These are phyloP conservation scores for Xylaria nigripes DNA, from an alignment of 495 filamentous ascomycete genomes.

Conservation along the genomic window DNA sequence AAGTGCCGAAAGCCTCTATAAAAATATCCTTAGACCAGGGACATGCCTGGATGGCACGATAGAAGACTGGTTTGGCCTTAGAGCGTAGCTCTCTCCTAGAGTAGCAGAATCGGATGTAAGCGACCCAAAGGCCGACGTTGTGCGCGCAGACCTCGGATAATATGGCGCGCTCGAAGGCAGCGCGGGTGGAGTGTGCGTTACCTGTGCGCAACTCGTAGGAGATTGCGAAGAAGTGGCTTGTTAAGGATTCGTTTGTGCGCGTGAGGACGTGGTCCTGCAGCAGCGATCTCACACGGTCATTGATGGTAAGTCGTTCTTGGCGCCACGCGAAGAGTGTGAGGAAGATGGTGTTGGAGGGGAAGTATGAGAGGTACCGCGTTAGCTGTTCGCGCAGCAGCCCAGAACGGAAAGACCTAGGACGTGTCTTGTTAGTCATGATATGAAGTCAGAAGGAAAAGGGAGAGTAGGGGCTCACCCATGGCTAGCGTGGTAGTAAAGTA, in stretches of 20 bases:
- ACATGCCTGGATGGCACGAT: constrained; percentile 60
- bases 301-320: constrained; percentile 56
- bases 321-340: constrained; percentile 64
- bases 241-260: constrained; percentile 36
- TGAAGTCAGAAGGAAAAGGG: background rate
- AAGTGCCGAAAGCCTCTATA: constrained; percentile 48
- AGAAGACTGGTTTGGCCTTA: constrained; percentile 46
- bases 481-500: constrained; percentile 59
- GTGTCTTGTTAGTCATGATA: constrained; percentile 11
- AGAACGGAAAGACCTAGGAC: constrained; percentile 51
- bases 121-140: constrained; percentile 53
- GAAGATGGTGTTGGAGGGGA: constrained; percentile 73
- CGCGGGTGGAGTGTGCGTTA: constrained; percentile 52
- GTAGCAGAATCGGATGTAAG: constrained; percentile 52
- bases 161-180: constrained; percentile 66
- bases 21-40: constrained; percentile 69
- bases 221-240: constrained; percentile 60
- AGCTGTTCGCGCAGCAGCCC: constrained; percentile 53
- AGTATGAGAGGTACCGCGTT: constrained; percentile 47
- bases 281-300: constrained; percentile 61
- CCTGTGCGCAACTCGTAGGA: constrained; percentile 52
- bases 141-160: constrained; percentile 28
- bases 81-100: constrained; percentile 17
- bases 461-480: constrained; percentile 34
- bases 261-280: constrained; percentile 41